Evolutionary conservation across 257 asterid species (phyloP).

Genomic region (Cynanchum wilfordii): DNA sequence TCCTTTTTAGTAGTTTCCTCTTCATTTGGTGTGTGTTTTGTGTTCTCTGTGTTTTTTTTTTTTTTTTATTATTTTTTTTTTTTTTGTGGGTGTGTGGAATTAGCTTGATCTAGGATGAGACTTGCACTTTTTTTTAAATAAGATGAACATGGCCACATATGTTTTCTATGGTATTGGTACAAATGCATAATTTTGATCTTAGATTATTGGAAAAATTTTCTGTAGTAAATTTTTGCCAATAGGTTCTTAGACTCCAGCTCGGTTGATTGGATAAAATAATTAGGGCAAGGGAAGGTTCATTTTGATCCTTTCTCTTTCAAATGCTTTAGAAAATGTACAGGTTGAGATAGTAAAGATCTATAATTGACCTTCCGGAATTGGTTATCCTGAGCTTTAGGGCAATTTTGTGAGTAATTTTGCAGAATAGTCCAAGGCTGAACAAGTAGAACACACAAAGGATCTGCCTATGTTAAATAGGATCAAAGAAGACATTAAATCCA

Average conservation of each 20-base stretch:
- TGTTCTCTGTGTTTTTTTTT: too few species aligned
- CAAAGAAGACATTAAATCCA: conserved; percentile 86
- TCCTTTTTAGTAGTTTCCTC: too few species aligned
- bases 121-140: neutral
- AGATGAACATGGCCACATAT: too few species aligned
- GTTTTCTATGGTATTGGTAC: too few species aligned
- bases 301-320: neutral
- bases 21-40: too few species aligned
- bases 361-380: neutral
- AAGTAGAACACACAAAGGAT: conserved; percentile 79
- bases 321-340: neutral
- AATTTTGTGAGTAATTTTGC: conserved; percentile 16
- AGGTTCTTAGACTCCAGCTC: neutral
- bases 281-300: neutral
- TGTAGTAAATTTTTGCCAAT: neutral
- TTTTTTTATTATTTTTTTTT: too few species aligned
- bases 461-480: conserved; percentile 95
- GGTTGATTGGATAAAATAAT: neutral
- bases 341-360: neutral
- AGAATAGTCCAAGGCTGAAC: conserved; percentile 90
- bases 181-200: too few species aligned
- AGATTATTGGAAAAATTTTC: too few species aligned
- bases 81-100: neutral
- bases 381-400: neutral
- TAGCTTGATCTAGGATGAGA: conserved; percentile 10